phyloP scores from a whole-genome alignment of 345 rosid genomes.

The Eucalyptus sp. region DNA sequence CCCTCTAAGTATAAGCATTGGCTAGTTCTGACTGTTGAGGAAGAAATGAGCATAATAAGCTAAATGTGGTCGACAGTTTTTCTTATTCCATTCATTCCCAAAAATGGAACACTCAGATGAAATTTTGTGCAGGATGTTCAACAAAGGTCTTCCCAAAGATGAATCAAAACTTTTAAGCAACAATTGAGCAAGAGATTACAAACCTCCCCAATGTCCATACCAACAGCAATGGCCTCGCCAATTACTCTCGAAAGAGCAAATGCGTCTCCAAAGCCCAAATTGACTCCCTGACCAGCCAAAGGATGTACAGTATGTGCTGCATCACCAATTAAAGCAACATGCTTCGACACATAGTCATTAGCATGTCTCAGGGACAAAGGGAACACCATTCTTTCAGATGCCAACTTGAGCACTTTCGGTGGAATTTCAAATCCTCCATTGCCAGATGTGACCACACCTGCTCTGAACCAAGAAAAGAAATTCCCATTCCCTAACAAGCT shows the following conservation, averaged over 20 bases:
- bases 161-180: neutral
- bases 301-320: constrained; percentile 97
- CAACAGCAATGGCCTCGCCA: constrained; percentile 71
- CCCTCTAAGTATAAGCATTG: neutral
- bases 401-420: constrained; percentile 63
- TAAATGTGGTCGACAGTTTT: neutral
- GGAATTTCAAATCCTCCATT: constrained; percentile 68
- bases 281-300: constrained; percentile 95
- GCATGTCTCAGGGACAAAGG: constrained; percentile 84
- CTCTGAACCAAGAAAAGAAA: constrained; percentile 56
- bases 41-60: neutral
- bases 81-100: neutral
- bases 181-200: neutral
- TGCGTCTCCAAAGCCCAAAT: constrained; percentile 89
- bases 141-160: neutral
- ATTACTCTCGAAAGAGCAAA: constrained; percentile 59
- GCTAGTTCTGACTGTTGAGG: neutral
- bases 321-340: constrained; percentile 72
- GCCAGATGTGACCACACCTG: constrained; percentile 19
- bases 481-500: constrained; percentile 12
- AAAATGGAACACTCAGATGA: neutral
- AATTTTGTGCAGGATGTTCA: neutral
- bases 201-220: constrained; percentile 86
- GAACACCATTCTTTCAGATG: constrained; percentile 77
- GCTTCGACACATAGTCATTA: constrained; percentile 50